These are phyloP conservation scores for Bipolaris zeicola DNA, from an alignment of 2,329 filamentous ascomycete species.

Conservation along the genomic window DNA sequence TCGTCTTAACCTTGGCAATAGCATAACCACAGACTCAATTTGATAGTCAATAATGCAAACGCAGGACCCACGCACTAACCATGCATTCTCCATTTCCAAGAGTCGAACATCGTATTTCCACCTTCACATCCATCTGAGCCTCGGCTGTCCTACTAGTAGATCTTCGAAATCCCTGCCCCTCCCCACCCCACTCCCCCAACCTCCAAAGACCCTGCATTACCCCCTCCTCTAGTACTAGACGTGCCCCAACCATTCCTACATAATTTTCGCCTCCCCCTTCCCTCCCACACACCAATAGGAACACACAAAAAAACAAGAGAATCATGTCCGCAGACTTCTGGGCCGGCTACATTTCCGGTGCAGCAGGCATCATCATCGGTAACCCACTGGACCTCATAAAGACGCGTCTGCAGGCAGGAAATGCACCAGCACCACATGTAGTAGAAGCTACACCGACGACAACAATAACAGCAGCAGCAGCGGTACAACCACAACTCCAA, in stretches of 20 bases:
- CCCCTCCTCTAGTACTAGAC: slow-evolving; percentile 21
- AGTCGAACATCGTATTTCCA: not conserved
- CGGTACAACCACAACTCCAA: slow-evolving; percentile 16
- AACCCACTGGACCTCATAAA: slow-evolving; percentile 84
- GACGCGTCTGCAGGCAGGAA: slow-evolving; percentile 76
- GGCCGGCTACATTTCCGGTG: slow-evolving; percentile 89
- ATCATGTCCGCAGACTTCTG: slow-evolving; percentile 91
- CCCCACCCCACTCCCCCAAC: slow-evolving; percentile 12
- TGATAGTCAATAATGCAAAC: too few relatives aligned
- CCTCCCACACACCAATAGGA: not conserved
- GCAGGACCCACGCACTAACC: too few relatives aligned
- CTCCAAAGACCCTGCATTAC: slow-evolving; percentile 2
- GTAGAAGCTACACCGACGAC: slow-evolving; percentile 12
- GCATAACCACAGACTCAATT: too few relatives aligned
- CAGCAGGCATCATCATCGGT: slow-evolving; percentile 82
- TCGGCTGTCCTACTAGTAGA: slow-evolving; percentile 16
- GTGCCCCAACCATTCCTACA: not conserved
- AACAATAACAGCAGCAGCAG: slow-evolving; percentile 1
- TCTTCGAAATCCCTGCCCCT: not conserved
- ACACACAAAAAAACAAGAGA: not conserved
- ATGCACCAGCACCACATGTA: slow-evolving; percentile 12
- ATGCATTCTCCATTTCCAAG: not conserved
- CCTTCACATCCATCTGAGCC: slow-evolving; percentile 11
- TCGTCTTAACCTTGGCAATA: too few relatives aligned
- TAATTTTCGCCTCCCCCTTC: not conserved